Conservation (phyloP, 2,329 filamentous ascomycete genomes). For the Aspergillus calidoustus region DNA sequence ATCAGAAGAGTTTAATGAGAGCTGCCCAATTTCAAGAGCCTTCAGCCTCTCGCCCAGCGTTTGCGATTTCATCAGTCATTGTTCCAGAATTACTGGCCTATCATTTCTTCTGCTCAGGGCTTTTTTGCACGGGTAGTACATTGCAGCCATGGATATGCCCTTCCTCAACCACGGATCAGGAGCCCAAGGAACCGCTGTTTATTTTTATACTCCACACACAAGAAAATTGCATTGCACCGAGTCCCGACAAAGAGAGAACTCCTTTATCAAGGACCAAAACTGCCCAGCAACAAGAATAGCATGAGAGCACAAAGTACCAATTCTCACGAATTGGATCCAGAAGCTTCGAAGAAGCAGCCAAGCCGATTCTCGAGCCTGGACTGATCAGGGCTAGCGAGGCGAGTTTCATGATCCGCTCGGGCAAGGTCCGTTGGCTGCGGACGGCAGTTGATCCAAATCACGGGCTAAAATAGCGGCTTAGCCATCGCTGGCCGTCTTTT, state of each 20-base stretch:
- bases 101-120: not conserved
- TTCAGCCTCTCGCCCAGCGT: not conserved
- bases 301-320: not conserved
- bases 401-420: conserved; percentile 4
- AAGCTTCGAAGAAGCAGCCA: not conserved
- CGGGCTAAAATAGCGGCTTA: conserved; percentile 9
- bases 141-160: conserved; percentile 14
- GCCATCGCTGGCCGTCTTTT: not conserved
- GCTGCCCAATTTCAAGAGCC: not conserved
- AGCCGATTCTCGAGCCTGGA: not conserved
- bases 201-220: conserved; percentile 15
- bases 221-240: not conserved
- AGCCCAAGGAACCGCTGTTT: conserved; percentile 26
- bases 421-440: conserved; percentile 3
- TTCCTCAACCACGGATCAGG: conserved; percentile 19
- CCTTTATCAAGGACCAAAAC: not conserved
- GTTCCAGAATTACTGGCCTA: not conserved
- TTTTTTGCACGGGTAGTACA: not conserved
- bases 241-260: not conserved
- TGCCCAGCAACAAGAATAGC: not conserved
- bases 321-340: not conserved
- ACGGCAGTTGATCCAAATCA: conserved; percentile 17
- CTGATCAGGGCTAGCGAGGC: conserved; percentile 2
- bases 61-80: not conserved
- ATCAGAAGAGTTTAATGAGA: not conserved